A percentile compares a stretch with the other conserved stretches of the same genome.
Conservation (phyloP, 345 rosid genomes). For the Salix koriyanagi region DNA sequence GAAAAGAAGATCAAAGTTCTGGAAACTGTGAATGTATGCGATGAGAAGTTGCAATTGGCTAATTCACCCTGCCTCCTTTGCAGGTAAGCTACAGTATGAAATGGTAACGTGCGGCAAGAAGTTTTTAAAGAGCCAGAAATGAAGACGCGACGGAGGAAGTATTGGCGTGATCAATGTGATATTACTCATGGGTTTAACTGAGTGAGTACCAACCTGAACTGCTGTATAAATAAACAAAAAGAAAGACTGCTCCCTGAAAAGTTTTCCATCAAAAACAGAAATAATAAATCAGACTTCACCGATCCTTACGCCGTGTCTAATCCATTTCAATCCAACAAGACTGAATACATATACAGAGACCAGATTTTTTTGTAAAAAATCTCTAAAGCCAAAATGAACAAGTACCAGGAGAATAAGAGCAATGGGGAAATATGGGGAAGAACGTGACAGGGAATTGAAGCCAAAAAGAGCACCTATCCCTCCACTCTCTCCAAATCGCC, state of each 20-base stretch:
- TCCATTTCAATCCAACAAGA: neutral
- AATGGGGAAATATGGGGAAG: slow-evolving; percentile 29
- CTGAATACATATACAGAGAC: neutral
- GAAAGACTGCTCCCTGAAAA: slow-evolving; percentile 33
- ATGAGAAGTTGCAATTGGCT: neutral
- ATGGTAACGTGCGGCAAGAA: neutral
- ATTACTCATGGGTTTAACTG: too few relatives aligned
- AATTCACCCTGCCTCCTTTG: neutral
- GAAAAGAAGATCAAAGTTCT: neutral
- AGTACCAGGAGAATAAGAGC: slow-evolving; percentile 30
- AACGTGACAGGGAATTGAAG: slow-evolving; percentile 25
- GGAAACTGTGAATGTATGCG: neutral
- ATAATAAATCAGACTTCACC: neutral
- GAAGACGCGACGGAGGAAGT: neutral
- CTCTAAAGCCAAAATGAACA: neutral
- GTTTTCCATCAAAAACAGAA: neutral
- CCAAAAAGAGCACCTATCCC: slow-evolving; percentile 9
- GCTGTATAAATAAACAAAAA: slow-evolving; percentile 24
- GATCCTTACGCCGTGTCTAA: neutral
- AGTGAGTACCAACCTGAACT: slow-evolving; percentile 36
- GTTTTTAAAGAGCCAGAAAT: neutral
- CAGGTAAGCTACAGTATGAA: neutral
- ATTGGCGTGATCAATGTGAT: neutral
- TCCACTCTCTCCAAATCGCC: slow-evolving; percentile 29
- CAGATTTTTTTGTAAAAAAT: neutral